Evolutionary conservation across 2,329 filamentous ascomycete species (phyloP), one percentile per base, ranked within the genome.

Genomic region (Dothideomycetes sp.): DNA sequence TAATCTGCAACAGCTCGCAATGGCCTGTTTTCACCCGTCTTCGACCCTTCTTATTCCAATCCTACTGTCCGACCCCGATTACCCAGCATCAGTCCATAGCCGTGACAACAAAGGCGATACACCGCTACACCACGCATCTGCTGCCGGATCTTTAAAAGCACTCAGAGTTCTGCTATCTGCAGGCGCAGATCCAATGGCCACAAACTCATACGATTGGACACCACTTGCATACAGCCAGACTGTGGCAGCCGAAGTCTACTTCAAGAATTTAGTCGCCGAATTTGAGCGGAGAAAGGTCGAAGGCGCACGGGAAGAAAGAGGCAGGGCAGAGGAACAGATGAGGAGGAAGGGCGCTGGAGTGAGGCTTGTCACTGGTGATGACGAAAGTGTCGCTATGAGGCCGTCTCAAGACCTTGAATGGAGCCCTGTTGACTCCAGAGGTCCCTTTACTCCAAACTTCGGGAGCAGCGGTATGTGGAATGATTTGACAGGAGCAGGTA

Each of bases 211-310:
- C 68, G 80, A 76, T 54, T 93, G 86, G 84, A 87, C 79, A 1
- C 81, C 87, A 0, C 71, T 87, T n/a, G 77, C 80, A 14, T 94
- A 94, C 58, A 84, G 79, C 46, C 77, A 83, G 11, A 89, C 83
- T 0, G 79, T 86, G 5, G 81, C 86, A 55, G 84, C 84, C 2
- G 85, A 93, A 60, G 81, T 87, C 1, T 91, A 93, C 55, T 79
- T 91, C 45, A 85, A 84, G 61, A 77, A 76, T 11, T 61, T 94
- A 39, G 77, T 91, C 4, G 70, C 70, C 0, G 84, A 91, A 51
- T 73, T 78, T 14, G 81, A 82, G 54, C 75, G 76, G 56, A 66
- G 75, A 50, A 73, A 71, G 46, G 60, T 63, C 1, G 42, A 44
- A 14, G 37, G 33, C 8, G 15, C 36, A 34, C 33, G 36, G 18